Conservation (phyloP, 176 grass and related monocot species). For the Oryza longistaminata region DNA sequence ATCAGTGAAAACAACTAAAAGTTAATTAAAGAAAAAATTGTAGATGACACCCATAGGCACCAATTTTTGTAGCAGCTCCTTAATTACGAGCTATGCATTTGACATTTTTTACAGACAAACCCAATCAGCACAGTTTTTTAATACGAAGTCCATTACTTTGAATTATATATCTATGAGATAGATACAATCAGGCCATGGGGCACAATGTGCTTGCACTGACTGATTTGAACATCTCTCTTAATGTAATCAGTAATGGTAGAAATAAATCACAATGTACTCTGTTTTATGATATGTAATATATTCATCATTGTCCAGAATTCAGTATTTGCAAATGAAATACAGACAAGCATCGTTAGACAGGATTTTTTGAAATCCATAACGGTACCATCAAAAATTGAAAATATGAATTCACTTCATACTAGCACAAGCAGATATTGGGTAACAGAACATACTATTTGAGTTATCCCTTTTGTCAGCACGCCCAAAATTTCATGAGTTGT, state of each 20-base stretch:
- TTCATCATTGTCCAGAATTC: slow-evolving; percentile 15
- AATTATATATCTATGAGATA: neutral
- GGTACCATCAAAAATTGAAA: slow-evolving; percentile 5
- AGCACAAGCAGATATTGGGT: neutral
- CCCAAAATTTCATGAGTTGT: slow-evolving; percentile 94
- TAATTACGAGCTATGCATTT: neutral
- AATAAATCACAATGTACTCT: slow-evolving; percentile 5
- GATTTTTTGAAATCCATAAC: neutral
- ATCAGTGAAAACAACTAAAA: slow-evolving; percentile 37
- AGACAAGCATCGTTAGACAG: neutral
- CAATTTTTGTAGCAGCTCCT: neutral
- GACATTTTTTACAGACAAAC: neutral
- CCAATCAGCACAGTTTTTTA: neutral
- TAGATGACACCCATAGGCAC: neutral
- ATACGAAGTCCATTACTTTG: neutral
- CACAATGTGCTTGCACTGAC: neutral
- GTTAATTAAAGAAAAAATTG: neutral
- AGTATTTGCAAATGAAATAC: slow-evolving; percentile 14
- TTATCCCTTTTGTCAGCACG: slow-evolving; percentile 87
- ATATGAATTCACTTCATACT: slow-evolving; percentile 11
- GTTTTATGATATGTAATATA: neutral
- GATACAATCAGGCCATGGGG: neutral
- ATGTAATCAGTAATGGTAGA: neutral
- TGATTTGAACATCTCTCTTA: neutral
- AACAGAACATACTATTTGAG: slow-evolving; percentile 81